These are phyloP conservation scores for Agrocybe praecox DNA, from an alignment of 768 basidiomycete genomes.

Conservation along the genomic window DNA sequence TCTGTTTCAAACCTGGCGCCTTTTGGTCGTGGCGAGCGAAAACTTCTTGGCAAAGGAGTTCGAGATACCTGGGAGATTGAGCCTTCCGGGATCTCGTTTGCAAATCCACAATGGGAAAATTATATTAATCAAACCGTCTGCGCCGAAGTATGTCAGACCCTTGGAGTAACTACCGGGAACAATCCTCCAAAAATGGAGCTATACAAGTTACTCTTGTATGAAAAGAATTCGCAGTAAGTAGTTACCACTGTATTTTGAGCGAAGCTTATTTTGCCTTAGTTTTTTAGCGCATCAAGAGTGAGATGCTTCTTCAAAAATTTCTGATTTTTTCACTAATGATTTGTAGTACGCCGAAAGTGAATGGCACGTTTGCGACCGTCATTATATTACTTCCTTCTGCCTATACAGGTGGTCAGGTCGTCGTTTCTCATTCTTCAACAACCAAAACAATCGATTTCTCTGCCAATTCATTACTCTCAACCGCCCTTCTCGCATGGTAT, in stretches of 20 bases:
- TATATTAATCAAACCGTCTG: conserved; percentile 34
- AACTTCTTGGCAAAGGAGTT: conserved; percentile 43
- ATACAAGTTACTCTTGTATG: conserved; percentile 51
- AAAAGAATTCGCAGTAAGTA: conserved; percentile 50
- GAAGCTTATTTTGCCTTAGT: conserved; percentile 20
- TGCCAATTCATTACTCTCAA: conserved; percentile 28
- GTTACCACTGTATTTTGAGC: background rate
- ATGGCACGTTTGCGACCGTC: conserved; percentile 55
- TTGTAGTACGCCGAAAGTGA: conserved; percentile 48
- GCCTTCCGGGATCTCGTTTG: conserved; percentile 36
- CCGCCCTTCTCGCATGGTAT: conserved; percentile 51
- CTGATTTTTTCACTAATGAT: conserved; percentile 9
- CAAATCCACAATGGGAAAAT: conserved; percentile 40
- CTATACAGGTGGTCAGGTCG: conserved; percentile 48
- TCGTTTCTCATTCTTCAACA: conserved; percentile 38
- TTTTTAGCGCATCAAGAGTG: conserved; percentile 52
- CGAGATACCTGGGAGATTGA: conserved; percentile 57
- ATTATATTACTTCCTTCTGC: conserved; percentile 48
- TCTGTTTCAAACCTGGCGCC: conserved; percentile 38
- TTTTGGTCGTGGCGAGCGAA: conserved; percentile 46
- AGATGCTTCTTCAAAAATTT: background rate
- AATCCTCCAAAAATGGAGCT: conserved; percentile 37
- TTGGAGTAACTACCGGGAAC: conserved; percentile 35
- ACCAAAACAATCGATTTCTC: conserved; percentile 38
- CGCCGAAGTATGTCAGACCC: conserved; percentile 29